phyloP scores from a whole-genome alignment of 345 rosid species.

The Gossypium sturtianum region DNA sequence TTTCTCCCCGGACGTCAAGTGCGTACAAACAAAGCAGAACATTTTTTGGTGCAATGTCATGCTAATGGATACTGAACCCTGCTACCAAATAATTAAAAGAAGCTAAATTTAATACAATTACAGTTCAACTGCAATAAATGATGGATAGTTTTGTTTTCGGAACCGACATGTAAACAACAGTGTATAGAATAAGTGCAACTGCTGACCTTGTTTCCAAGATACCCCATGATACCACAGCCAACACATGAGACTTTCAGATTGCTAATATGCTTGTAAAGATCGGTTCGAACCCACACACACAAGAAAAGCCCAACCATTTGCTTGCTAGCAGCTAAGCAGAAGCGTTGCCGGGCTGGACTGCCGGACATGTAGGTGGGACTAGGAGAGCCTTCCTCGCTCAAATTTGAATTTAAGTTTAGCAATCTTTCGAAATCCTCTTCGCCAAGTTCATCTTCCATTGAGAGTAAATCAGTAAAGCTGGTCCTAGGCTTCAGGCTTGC shows the following conservation, averaged over 20 bases:
- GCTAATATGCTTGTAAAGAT: slow-evolving; percentile 47
- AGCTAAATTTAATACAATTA: not conserved
- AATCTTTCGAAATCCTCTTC: slow-evolving; percentile 29
- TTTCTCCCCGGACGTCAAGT: slow-evolving; percentile 87
- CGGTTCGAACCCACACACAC: slow-evolving; percentile 76
- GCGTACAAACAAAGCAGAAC: slow-evolving; percentile 87
- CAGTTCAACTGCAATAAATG: not conserved
- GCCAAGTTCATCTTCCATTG: slow-evolving; percentile 42
- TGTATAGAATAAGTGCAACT: not conserved
- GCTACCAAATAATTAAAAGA: not conserved
- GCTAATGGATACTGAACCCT: slow-evolving; percentile 91
- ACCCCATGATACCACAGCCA: slow-evolving; percentile 95
- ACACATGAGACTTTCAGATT: slow-evolving; percentile 80
- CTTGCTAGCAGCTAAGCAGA: slow-evolving; percentile 76
- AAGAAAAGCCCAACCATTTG: slow-evolving; percentile 94
- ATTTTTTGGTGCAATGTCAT: slow-evolving; percentile 61
- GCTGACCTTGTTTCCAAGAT: slow-evolving; percentile 88
- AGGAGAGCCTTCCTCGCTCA: slow-evolving; percentile 22
- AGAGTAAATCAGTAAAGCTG: slow-evolving; percentile 57
- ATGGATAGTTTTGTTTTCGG: not conserved
- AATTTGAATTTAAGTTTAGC: slow-evolving; percentile 3
- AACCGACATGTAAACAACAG: not conserved
- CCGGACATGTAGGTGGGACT: slow-evolving; percentile 16
- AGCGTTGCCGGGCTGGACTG: slow-evolving; percentile 27
- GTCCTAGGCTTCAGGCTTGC: slow-evolving; percentile 25